Evolutionary conservation across 306 rosid genomes (phyloP), one percentile per base, ranked within the genome.

Genomic region (Senna siamea): DNA sequence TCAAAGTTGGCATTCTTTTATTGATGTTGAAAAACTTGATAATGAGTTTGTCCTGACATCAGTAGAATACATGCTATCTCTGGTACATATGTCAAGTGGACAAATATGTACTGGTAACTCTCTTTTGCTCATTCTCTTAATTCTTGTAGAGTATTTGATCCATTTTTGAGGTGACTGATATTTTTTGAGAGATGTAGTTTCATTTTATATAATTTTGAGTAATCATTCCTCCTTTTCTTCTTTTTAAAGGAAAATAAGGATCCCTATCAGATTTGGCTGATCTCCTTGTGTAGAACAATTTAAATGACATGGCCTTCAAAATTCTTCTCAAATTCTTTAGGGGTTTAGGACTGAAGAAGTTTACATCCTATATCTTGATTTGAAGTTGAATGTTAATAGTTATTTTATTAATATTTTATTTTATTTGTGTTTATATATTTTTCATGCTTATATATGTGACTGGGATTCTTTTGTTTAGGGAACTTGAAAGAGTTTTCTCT

Each of bases 311-410:
- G 85, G 88, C 97, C 78, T 91, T 94, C 73, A 78, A 91, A 6
- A 72, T 91, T 73, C 76, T 91, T 69, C 83, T 91, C 59, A 88
- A 87, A 76, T 94, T 94, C 86, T 91, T 89, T 82, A 88, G 82
- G 84, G 97, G 92, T 75, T 94, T 96, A 26, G 83, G 77, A 72
- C 76, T 89, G 71, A 91, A 88, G 86, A 94, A 93, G 98, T 93
- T 68, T 60, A 9, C 60, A 58, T 62, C 72, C 11, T 46, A 22
- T 47, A 17, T 5, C 55, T 47, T 68, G 51, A n/a, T n/a, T n/a
- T n/a, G n/a, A n/a, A 55, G 14, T 69, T 73, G 30, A 9, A 5
- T 18, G 46, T 13, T 5, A 62, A 1, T 38, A 19, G 68, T 62
- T 62, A 62, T 62, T 34, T 37, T 37, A 5, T 62, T 19, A 22